These are phyloP conservation scores for Smallanthus sonchifolius DNA, from an alignment of 129 eudicot genomes.

Conservation along the genomic window DNA sequence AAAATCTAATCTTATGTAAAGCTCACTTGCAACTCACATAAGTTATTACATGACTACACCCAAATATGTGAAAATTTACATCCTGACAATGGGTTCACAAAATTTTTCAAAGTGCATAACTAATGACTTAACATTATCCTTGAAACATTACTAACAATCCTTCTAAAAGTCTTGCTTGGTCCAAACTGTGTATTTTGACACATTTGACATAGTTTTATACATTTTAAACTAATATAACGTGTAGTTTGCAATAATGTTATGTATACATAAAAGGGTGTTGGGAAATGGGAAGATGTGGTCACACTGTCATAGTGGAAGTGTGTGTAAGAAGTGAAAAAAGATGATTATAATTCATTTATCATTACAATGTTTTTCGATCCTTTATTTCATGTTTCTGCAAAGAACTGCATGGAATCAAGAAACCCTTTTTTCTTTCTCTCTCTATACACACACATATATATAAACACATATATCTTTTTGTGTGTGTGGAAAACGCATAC, in stretches of 20 bases:
- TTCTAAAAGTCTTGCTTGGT: too few relatives aligned
- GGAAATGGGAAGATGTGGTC: slow-evolving; percentile 43
- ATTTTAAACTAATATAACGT: background rate
- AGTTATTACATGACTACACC: too few relatives aligned
- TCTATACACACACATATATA: background rate
- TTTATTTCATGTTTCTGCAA: slow-evolving; percentile 39
- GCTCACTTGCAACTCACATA: too few relatives aligned
- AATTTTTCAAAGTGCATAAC: too few relatives aligned
- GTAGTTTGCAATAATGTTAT: background rate
- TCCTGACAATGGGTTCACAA: too few relatives aligned
- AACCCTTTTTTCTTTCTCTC: slow-evolving; percentile 18
- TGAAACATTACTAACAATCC: too few relatives aligned
- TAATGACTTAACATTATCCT: too few relatives aligned
- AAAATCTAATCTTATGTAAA: too few relatives aligned
- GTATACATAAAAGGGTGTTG: background rate
- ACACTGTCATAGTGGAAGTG: slow-evolving; percentile 36
- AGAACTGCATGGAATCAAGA: slow-evolving; percentile 47
- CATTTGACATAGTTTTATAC: background rate
- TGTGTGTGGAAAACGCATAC: background rate
- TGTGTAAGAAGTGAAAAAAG: slow-evolving; percentile 59
- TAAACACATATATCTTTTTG: background rate
- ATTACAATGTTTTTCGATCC: slow-evolving; percentile 66
- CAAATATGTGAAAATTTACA: too few relatives aligned
- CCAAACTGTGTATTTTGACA: background rate
- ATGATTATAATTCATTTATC: slow-evolving; percentile 79